phyloP scores from a whole-genome alignment of 2,329 filamentous ascomycete species.

The Fusarium sarcochroum region DNA sequence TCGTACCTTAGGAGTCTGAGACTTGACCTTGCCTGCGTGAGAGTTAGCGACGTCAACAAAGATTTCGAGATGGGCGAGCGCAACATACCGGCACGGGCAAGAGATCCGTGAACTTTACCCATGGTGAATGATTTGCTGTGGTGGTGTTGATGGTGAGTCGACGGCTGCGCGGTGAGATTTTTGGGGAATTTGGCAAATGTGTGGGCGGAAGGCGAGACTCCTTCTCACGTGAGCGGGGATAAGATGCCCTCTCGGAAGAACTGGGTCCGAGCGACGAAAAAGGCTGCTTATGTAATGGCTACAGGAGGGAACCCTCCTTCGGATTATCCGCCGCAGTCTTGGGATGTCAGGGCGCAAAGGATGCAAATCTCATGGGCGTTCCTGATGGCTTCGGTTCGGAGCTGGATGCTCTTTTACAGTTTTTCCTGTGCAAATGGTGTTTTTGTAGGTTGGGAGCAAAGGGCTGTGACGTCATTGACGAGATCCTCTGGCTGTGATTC shows the following conservation, averaged over 20 bases:
- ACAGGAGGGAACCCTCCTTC: neutral
- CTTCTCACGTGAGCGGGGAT: constrained; percentile 56
- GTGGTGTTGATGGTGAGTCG: constrained; percentile 56
- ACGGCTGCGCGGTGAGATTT: constrained; percentile 51
- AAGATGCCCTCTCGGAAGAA: constrained; percentile 55
- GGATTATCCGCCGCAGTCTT: neutral
- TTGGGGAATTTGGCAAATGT: constrained; percentile 57
- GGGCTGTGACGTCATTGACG: neutral
- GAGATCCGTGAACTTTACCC: constrained; percentile 95
- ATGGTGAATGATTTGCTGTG: constrained; percentile 69
- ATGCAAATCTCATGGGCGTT: neutral
- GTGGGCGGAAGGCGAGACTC: constrained; percentile 51
- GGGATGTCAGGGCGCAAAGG: no score
- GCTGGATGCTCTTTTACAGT: accelerated
- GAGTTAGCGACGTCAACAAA: constrained; percentile 58
- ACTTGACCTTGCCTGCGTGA: constrained; percentile 97
- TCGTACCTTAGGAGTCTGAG: constrained; percentile 90
- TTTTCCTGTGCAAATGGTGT: accelerated
- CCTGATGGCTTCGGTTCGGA: neutral
- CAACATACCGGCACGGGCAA: constrained; percentile 81
- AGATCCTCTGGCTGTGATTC: neutral
- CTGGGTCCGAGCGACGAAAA: constrained; percentile 26
- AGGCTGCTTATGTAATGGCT: constrained; percentile 22
- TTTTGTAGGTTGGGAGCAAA: accelerated
- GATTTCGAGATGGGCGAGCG: constrained; percentile 23